phyloP scores from a whole-genome alignment of 345 rosid genomes.

The Citrus maxima region DNA sequence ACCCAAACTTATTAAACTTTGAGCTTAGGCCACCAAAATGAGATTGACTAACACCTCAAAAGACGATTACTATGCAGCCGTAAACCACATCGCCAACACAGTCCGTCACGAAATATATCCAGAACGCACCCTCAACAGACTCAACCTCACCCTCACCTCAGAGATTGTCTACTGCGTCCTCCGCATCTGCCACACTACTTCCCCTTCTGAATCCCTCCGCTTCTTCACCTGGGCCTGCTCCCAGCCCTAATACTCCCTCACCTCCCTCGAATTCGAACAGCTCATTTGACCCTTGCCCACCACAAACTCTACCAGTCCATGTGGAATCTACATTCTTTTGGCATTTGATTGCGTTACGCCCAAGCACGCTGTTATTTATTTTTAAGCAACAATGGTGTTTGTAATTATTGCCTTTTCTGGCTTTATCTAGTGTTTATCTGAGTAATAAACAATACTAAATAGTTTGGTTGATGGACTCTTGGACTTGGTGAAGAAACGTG shows the following conservation, averaged over 20 bases:
- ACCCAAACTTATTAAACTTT: slow-evolving; percentile 34
- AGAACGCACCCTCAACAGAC: slow-evolving; percentile 56
- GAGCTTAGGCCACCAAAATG: slow-evolving; percentile 42
- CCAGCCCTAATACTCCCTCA: slow-evolving; percentile 45
- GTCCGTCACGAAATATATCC: slow-evolving; percentile 78
- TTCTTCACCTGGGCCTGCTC: slow-evolving; percentile 84
- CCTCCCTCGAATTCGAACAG: slow-evolving; percentile 66
- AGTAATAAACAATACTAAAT: background rate
- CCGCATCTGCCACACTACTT: slow-evolving; percentile 55
- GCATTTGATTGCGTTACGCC: background rate
- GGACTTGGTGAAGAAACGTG: no score
- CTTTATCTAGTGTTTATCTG: background rate
- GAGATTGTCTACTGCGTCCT: slow-evolving; percentile 83
- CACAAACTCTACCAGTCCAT: slow-evolving; percentile 65
- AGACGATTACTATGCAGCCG: slow-evolving; percentile 71
- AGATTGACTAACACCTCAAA: slow-evolving; percentile 20
- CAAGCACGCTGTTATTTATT: background rate
- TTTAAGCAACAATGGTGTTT: background rate
- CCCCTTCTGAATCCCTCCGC: slow-evolving; percentile 64
- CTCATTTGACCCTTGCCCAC: slow-evolving; percentile 57
- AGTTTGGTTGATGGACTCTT: background rate
- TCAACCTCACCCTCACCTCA: slow-evolving; percentile 45
- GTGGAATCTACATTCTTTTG: slow-evolving; percentile 32
- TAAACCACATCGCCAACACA: slow-evolving; percentile 77
- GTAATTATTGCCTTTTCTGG: no score